phyloP scores from a whole-genome alignment of 2,329 filamentous ascomycete genomes.

The Fusarium praegraminearum region DNA sequence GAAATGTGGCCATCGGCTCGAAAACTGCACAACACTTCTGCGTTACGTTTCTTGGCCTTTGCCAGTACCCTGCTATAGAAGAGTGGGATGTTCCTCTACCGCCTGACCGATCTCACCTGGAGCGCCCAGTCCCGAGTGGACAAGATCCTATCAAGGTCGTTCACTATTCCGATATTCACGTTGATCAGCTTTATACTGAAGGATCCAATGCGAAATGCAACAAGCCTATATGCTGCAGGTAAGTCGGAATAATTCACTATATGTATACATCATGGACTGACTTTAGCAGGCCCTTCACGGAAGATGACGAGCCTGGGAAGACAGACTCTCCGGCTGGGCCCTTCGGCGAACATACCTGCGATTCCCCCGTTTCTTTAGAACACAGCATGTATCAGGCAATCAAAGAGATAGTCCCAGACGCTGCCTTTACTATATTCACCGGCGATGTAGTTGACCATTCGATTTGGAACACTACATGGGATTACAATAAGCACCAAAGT shows the following conservation, averaged over 20 bases:
- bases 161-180: constrained; percentile 71
- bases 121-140: constrained; percentile 57
- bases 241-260: constrained; percentile 8
- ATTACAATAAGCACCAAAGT: constrained; percentile 51
- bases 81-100: constrained; percentile 60
- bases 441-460: constrained; percentile 69
- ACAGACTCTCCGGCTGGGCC: constrained; percentile 62
- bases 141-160: constrained; percentile 64
- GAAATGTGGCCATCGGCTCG: constrained; percentile 61
- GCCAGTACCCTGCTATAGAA: constrained; percentile 60
- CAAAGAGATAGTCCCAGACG: constrained; percentile 58
- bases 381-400: constrained; percentile 68
- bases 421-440: constrained; percentile 68
- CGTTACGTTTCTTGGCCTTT: constrained; percentile 65
- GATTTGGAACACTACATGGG: constrained; percentile 59
- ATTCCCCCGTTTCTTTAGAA: constrained; percentile 63
- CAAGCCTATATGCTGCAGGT: constrained; percentile 71
- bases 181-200: constrained; percentile 66
- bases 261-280: not conserved
- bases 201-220: constrained; percentile 67
- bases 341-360: constrained; percentile 66
- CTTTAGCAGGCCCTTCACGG: constrained; percentile 57
- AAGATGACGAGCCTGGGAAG: constrained; percentile 61
- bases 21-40: constrained; percentile 65
- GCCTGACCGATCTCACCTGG: constrained; percentile 53